phyloP scores from a whole-genome alignment of 2,329 filamentous ascomycete genomes.

The Aspergillus fumigatiaffinis region DNA sequence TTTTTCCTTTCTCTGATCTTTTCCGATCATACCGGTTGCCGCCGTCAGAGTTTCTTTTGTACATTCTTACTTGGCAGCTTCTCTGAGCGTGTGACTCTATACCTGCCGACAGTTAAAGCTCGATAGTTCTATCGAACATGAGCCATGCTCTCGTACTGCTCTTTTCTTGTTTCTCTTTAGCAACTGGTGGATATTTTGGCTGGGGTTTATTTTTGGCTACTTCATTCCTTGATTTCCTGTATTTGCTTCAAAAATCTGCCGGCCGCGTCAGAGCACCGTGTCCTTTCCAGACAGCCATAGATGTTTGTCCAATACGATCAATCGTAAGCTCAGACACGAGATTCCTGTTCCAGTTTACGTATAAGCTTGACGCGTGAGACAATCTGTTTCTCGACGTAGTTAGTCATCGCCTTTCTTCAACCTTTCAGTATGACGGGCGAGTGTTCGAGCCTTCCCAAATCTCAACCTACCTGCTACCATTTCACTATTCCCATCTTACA shows the following conservation, averaged over 20 bases:
- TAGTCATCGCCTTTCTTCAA: no score
- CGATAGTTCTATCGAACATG: neutral
- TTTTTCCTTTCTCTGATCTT: conserved; percentile 2
- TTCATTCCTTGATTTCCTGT: neutral
- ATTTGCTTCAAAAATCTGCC: neutral
- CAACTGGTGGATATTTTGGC: neutral
- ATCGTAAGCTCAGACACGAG: neutral
- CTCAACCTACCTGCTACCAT: no score
- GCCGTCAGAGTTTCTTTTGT: neutral
- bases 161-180: neutral
- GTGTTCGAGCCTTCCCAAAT: no score
- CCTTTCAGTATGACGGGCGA: no score
- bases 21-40: neutral
- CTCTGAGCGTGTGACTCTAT: neutral
- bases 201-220: neutral
- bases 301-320: neutral
- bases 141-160: neutral
- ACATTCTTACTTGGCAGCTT: neutral
- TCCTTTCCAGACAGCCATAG: neutral
- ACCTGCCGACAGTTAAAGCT: neutral
- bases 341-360: no score
- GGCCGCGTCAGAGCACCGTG: neutral
- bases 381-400: no score
- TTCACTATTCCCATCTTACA: neutral
- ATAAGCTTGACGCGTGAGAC: no score